phyloP scores from a whole-genome alignment of 2,329 filamentous ascomycete genomes.

The Verticillium albo-atrum region DNA sequence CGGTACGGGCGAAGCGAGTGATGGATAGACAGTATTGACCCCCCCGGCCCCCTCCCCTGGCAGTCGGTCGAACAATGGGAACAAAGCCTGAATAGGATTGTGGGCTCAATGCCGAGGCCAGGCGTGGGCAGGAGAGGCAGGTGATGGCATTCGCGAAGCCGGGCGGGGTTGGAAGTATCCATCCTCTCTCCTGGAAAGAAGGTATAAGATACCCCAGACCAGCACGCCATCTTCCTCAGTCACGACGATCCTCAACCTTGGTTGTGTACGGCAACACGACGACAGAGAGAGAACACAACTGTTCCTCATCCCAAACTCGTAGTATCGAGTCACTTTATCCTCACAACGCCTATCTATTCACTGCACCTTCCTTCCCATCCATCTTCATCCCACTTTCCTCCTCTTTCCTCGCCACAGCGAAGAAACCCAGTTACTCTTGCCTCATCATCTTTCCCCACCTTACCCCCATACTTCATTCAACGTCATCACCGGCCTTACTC shows the following conservation, averaged over 20 bases:
- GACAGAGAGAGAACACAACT: not conserved
- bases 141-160: not conserved
- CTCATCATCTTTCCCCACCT: not conserved
- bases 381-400: not conserved
- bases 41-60: not conserved
- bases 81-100: not conserved
- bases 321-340: not conserved
- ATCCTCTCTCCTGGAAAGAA: not conserved
- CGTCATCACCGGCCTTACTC: not conserved
- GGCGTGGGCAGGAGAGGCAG: not conserved
- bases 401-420: constrained; percentile 2
- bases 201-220: not conserved
- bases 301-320: not conserved
- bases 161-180: not conserved
- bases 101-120: not conserved
- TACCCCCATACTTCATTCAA: not conserved
- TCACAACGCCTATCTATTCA: no score
- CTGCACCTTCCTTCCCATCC: not conserved
- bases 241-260: not conserved
- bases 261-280: not conserved
- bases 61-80: not conserved
- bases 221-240: not conserved
- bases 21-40: not conserved
- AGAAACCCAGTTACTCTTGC: not conserved
- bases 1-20: not conserved